Percentiles rank a stretch among this genome's conserved stretches.
Conservation (phyloP, 225 moss, liverwort and hornwort species). For the Bryum argenteum region DNA sequence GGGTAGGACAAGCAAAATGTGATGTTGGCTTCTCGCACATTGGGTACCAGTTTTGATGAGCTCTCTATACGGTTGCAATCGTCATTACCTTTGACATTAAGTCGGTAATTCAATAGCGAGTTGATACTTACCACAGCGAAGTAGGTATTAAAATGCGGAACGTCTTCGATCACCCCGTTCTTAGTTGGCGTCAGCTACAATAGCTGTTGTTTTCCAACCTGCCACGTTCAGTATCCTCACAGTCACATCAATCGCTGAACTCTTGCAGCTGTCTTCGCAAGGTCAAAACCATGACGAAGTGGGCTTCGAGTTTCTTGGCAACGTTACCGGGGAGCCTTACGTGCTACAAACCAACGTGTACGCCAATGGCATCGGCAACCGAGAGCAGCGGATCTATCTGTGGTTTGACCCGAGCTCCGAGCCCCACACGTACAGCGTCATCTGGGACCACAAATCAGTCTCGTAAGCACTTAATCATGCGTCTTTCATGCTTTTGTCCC, state of each 20-base stretch:
- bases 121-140: too few relatives aligned
- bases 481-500: not conserved
- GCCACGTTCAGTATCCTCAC: not conserved
- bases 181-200: too few relatives aligned
- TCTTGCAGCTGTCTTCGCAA: conserved; percentile 49
- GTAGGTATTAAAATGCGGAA: too few relatives aligned
- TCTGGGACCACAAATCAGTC: conserved; percentile 65
- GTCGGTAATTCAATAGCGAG: too few relatives aligned
- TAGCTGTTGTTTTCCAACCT: not conserved
- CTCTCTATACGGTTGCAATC: too few relatives aligned
- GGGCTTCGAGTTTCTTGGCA: conserved; percentile 62
- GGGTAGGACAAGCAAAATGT: too few relatives aligned
- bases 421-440: conserved; percentile 58
- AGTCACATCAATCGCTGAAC: too few relatives aligned
- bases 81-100: too few relatives aligned
- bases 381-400: conserved; percentile 61
- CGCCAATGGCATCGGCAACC: conserved; percentile 45
- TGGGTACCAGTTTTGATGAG: too few relatives aligned
- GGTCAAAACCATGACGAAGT: conserved; percentile 51
- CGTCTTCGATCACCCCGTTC: too few relatives aligned
- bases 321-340: conserved; percentile 56
- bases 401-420: conserved; percentile 67
- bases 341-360: conserved; percentile 57
- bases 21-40: too few relatives aligned
- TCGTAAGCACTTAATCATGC: conserved; percentile 39